Conservation (phyloP, 192 early-diverging fungal species). For the Allomyces arbusculus region DNA sequence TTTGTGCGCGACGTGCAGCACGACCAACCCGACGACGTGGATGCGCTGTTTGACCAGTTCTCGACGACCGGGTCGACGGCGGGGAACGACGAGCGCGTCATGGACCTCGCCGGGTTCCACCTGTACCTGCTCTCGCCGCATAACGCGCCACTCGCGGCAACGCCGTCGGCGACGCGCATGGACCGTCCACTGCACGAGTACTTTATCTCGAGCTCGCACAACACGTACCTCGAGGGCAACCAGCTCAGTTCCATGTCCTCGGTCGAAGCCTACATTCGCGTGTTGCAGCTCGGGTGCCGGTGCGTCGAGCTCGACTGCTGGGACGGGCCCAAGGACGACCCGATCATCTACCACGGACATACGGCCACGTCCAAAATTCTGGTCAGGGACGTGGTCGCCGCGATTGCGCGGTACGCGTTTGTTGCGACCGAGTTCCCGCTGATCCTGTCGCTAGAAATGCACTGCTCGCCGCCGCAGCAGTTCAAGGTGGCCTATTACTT, state of each 20-base stretch:
- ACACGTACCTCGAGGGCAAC: conserved; percentile 72
- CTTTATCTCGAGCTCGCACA: conserved; percentile 72
- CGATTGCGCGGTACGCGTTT: conserved; percentile 71
- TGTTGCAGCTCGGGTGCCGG: conserved; percentile 63
- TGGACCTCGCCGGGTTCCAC: conserved; percentile 25
- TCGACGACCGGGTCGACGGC: no score
- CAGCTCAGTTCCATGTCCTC: conserved; percentile 59
- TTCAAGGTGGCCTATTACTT: conserved; percentile 50
- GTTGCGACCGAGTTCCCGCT: conserved; percentile 58
- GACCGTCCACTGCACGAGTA: conserved; percentile 50
- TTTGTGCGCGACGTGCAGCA: no score
- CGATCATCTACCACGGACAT: conserved; percentile 66
- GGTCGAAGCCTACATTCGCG: conserved; percentile 72
- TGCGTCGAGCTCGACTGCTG: conserved; percentile 87
- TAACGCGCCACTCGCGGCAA: conserved; percentile 18
- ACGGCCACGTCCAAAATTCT: conserved; percentile 60
- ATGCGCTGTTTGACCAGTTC: no score
- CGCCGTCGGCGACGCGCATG: conserved; percentile 35
- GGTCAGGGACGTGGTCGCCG: conserved; percentile 64
- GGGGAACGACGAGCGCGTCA: conserved; percentile 11
- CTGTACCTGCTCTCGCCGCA: conserved; percentile 41
- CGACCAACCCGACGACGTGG: no score
- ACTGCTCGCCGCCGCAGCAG: conserved; percentile 58
- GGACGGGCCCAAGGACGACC: conserved; percentile 58
- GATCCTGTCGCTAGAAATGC: conserved; percentile 68